Conservation (phyloP, 495 filamentous ascomycete genomes). For the Paragyromitra xinjiangensis region DNA sequence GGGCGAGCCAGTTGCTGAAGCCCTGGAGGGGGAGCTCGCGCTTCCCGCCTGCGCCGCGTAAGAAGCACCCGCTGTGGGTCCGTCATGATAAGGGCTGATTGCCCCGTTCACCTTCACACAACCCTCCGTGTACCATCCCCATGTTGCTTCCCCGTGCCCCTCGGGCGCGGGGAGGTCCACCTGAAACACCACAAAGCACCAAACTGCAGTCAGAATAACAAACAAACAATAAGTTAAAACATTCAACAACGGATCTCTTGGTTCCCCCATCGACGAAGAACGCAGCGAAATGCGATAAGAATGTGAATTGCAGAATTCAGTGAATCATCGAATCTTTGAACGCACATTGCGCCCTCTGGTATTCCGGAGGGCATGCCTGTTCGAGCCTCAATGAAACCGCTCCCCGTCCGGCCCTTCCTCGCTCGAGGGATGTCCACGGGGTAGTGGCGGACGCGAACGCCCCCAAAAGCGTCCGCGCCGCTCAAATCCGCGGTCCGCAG, state of each 20-base stretch:
- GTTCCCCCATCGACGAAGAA: constrained; percentile 78
- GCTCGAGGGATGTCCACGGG: not conserved
- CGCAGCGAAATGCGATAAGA: constrained; percentile 77
- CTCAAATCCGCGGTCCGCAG: constrained; percentile 22
- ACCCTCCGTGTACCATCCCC: not conserved
- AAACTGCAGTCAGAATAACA: constrained; percentile 58
- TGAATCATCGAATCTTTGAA: constrained; percentile 80
- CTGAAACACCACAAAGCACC: constrained; percentile 47
- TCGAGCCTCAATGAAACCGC: constrained; percentile 69
- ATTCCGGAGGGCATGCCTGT: constrained; percentile 73
- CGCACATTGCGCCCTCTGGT: constrained; percentile 72
- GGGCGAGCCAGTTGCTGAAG: too few relatives aligned
- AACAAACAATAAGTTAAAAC: constrained; percentile 65
- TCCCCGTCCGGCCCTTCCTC: constrained; percentile 1
- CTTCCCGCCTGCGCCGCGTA: too few relatives aligned
- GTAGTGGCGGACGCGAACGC: constrained; percentile 15
- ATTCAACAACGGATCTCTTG: constrained; percentile 79
- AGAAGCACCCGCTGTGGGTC: not conserved
- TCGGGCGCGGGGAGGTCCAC: constrained; percentile 58
- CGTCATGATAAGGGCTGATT: not conserved
- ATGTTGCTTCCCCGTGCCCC: constrained; percentile 46
- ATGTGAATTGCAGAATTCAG: constrained; percentile 78
- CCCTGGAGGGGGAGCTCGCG: too few relatives aligned
- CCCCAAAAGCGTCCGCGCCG: not conserved
- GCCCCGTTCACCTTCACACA: not conserved